A percentile compares a stretch with the other conserved stretches of the same genome.
Evolutionary conservation across 176 grass and related monocot genomes (phyloP).

Genomic region (Oryza brachyantha): DNA sequence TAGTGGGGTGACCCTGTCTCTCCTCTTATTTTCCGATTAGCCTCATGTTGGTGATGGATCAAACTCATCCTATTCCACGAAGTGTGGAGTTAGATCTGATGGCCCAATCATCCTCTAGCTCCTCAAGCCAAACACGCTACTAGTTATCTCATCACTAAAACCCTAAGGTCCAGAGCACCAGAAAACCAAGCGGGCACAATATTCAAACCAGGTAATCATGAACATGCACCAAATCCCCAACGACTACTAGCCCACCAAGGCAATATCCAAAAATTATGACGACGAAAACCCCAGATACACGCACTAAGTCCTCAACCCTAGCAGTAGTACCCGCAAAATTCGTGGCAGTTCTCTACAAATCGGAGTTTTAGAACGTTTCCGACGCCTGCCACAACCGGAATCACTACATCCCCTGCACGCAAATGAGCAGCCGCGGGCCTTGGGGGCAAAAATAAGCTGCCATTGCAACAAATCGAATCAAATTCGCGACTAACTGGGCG

Average conservation of each 20-base stretch:
- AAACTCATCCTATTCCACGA: not conserved
- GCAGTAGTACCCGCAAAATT: not conserved
- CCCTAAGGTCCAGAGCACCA: conserved; percentile 11
- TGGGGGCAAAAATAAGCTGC: not conserved
- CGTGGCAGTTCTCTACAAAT: not conserved
- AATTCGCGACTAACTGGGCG: not conserved
- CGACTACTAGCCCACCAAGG: not conserved
- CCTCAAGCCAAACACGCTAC: not conserved
- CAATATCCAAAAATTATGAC: not conserved
- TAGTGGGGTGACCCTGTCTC: not conserved
- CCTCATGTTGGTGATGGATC: not conserved
- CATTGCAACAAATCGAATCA: not conserved
- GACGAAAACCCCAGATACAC: not conserved
- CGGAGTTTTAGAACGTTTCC: not conserved
- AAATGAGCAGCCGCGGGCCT: not conserved
- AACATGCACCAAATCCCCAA: not conserved
- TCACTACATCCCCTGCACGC: not conserved
- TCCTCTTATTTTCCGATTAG: not conserved
- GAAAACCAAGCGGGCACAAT: conserved; percentile 7
- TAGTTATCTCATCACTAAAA: not conserved
- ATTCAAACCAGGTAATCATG: not conserved
- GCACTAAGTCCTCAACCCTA: conserved; percentile 6
- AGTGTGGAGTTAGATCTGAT: not conserved
- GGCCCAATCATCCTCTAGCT: not conserved
- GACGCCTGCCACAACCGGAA: not conserved